Percentiles rank a stretch among this genome's conserved stretches.
Conservation (phyloP, 805 yeast genomes). For the Kregervanrija delftensis region DNA sequence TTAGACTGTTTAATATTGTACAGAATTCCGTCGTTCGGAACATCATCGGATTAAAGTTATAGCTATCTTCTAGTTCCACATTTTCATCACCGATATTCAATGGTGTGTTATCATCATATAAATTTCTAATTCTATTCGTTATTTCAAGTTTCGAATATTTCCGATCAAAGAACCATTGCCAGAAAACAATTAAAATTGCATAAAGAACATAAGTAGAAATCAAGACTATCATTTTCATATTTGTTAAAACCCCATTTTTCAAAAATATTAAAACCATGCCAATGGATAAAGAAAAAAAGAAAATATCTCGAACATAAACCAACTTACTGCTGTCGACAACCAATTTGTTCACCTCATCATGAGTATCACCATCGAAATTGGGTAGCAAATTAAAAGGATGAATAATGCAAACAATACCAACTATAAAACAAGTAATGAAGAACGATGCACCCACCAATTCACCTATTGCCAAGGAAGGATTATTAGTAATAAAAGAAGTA, state of each 20-base stretch:
- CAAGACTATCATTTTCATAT: slow-evolving; percentile 50
- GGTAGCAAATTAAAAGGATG: slow-evolving; percentile 50
- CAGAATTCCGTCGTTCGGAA: slow-evolving; percentile 24
- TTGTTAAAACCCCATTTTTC: slow-evolving; percentile 43
- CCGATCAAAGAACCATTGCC: slow-evolving; percentile 32
- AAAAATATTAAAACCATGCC: slow-evolving; percentile 42
- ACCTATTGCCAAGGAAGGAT: slow-evolving; percentile 75
- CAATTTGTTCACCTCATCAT: slow-evolving; percentile 7
- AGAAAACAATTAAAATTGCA: slow-evolving; percentile 41
- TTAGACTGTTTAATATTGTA: slow-evolving; percentile 18
- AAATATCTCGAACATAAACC: slow-evolving; percentile 55
- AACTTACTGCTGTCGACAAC: slow-evolving; percentile 28
- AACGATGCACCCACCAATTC: slow-evolving; percentile 89
- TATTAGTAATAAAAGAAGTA: slow-evolving; percentile 64
- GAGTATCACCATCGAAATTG: neutral
- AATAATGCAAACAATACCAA: slow-evolving; percentile 70
- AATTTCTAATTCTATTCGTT: slow-evolving; percentile 20
- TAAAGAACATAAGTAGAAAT: slow-evolving; percentile 52
- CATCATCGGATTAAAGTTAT: slow-evolving; percentile 23
- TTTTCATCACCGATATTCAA: slow-evolving; percentile 16
- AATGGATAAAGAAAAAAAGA: slow-evolving; percentile 50
- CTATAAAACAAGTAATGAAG: slow-evolving; percentile 70
- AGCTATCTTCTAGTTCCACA: slow-evolving; percentile 24
- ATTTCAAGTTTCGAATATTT: slow-evolving; percentile 12
- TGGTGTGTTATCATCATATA: slow-evolving; percentile 22